phyloP scores from a whole-genome alignment of 345 rosid genomes.

The Mangifera indica region DNA sequence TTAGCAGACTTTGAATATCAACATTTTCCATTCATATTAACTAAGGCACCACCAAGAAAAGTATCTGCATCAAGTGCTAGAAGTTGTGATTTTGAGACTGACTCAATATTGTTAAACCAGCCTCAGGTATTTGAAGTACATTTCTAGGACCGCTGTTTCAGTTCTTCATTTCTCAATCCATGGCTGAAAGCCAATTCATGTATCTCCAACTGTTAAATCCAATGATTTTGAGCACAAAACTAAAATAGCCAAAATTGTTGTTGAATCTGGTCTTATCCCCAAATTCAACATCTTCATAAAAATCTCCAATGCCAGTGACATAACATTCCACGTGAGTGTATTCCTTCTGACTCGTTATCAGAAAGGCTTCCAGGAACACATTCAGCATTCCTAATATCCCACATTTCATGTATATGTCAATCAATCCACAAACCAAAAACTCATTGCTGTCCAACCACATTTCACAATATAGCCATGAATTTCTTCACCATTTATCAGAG shows the following conservation, averaged over 20 bases:
- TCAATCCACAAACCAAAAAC: slow-evolving; percentile 36
- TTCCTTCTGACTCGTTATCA: slow-evolving; percentile 25
- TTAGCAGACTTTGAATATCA: slow-evolving; percentile 35
- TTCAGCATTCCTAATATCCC: slow-evolving; percentile 34
- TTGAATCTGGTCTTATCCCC: slow-evolving; percentile 37
- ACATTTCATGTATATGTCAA: slow-evolving; percentile 51
- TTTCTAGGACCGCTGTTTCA: slow-evolving; percentile 40
- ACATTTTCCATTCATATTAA: slow-evolving; percentile 48
- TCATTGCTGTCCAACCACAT: slow-evolving; percentile 31
- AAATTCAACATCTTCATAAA: slow-evolving; percentile 36
- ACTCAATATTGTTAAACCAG: slow-evolving; percentile 35
- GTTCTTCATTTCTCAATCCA: slow-evolving; percentile 39
- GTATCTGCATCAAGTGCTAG: slow-evolving; percentile 23
- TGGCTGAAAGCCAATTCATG: slow-evolving; percentile 29
- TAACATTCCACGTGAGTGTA: slow-evolving; percentile 44
- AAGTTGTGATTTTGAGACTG: slow-evolving; percentile 26
- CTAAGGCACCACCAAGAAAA: slow-evolving; percentile 45
- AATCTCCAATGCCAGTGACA: slow-evolving; percentile 31
- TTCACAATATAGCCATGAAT: slow-evolving; percentile 41
- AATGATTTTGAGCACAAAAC: slow-evolving; percentile 33
- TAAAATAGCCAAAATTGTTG: slow-evolving; percentile 38
- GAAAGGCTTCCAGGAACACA: slow-evolving; percentile 26
- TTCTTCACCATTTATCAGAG: slow-evolving; percentile 35
- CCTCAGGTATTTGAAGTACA: slow-evolving; percentile 43
- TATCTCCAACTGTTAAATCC: slow-evolving; percentile 29